Evolutionary conservation across 2,329 filamentous ascomycete genomes (phyloP), one percentile per base, ranked within the genome.

Genomic region (Fusarium nanum): DNA sequence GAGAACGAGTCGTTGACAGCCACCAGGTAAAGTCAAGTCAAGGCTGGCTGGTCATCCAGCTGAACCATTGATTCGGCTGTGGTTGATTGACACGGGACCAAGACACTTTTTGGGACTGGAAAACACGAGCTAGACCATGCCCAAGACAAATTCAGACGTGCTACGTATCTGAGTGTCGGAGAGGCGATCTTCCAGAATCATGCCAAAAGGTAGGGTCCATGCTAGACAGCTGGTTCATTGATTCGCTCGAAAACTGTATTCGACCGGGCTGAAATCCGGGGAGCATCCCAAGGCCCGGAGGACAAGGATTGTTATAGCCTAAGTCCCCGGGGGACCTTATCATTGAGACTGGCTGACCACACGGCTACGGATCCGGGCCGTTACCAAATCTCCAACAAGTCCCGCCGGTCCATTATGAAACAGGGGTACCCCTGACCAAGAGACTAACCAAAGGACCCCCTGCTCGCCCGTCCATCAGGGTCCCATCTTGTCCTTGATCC

Each of bases 291-390:
- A 72, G 65, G 68, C 64, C 60, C 76, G 71, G 73, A 74, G 56
- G 65, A 73, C 73, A 72, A 59, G 74, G 77, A 46, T 69, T 23
- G 34, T 69, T 68, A 58, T 57, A 70, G 73, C 72, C 75, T 75
- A 74, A 71, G 75, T 73, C 71, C 45, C 71, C 70, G 72, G 69
- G 46, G 56, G 56, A 57, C 70, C 70, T 75, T 70, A 76, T 74
- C 70, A 71, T 65, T 62, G 66, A 74, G 67, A 74, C 71, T 73
- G 71, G 64, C 67, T 76, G 76, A 67, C 76, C 73, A 77, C 70
- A 79, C 77, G 77, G 77, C 77, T 79, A 74, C 62, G 67, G 75
- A 77, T 76, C 77, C 77, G 77, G 77, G 71, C 77, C 77, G 77
- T 76, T 77, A 71, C 66, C 68, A 73, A 75, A 71, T 75, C 70